A percentile compares a stretch with the other conserved stretches of the same genome.
Evolutionary conservation across 345 rosid genomes (phyloP).

Genomic region (Citropsis articulata): DNA sequence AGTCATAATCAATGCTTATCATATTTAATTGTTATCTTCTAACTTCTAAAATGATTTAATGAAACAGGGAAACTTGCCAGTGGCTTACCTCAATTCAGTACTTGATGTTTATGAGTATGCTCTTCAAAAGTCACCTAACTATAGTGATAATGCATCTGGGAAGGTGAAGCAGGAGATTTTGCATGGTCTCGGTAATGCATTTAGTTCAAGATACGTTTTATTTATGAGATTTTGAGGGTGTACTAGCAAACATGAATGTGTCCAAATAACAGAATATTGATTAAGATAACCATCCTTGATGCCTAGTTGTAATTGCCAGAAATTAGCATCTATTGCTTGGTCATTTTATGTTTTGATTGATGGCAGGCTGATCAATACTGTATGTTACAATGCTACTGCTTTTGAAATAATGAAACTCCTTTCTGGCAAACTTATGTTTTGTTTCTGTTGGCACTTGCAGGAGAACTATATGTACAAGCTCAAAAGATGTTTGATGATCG

Average conservation of each 20-base stretch:
- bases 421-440: constrained; percentile 14
- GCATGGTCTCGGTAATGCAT: constrained; percentile 77
- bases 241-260: background rate
- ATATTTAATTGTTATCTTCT: constrained; percentile 2
- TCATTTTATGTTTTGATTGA: constrained; percentile 9
- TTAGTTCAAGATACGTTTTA: constrained; percentile 3
- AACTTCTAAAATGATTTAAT: constrained; percentile 13
- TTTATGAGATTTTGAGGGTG: background rate
- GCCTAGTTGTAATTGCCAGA: background rate
- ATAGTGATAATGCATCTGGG: constrained; percentile 49
- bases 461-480: constrained; percentile 86
- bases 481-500: constrained; percentile 75
- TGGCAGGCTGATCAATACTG: background rate
- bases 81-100: constrained; percentile 75
- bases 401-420: background rate
- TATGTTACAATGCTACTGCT: background rate
- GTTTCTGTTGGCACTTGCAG: constrained; percentile 39
- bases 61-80: constrained; percentile 65
- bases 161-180: constrained; percentile 94
- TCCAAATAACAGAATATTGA: background rate
- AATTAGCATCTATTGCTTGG: background rate
- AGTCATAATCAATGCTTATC: background rate
- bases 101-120: constrained; percentile 78
- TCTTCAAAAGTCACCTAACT: constrained; percentile 66
- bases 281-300: background rate